Evolutionary conservation across 371 early-diverging fungal genomes (phyloP).

Genomic region (Rhizopus arrhizus): DNA sequence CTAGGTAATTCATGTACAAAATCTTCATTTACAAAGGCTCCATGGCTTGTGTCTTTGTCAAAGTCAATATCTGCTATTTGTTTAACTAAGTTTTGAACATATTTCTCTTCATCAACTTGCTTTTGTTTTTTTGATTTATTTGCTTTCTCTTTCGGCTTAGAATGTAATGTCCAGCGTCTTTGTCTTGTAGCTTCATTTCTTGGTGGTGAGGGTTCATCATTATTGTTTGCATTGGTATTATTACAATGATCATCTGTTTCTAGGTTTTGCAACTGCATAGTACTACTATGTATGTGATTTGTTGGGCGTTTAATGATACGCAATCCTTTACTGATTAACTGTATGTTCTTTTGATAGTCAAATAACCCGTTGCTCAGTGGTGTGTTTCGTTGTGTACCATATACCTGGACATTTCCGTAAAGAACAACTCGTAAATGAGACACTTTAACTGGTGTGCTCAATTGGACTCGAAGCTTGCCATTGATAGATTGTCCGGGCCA

Average conservation of each 20-base stretch:
- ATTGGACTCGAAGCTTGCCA: slow-evolving; percentile 11
- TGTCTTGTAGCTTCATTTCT: too few relatives aligned
- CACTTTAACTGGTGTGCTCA: slow-evolving; percentile 5
- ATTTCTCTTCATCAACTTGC: slow-evolving; percentile 6
- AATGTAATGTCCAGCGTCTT: too few relatives aligned
- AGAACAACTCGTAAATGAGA: slow-evolving; percentile 14
- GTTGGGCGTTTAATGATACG: neutral
- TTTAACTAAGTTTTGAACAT: slow-evolving; percentile 13
- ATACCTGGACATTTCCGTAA: slow-evolving; percentile 21
- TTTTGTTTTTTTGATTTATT: too few relatives aligned
- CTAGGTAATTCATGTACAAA: neutral
- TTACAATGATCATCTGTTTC: too few relatives aligned
- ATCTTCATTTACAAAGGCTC: neutral
- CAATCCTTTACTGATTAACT: slow-evolving; percentile 17
- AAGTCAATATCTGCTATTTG: slow-evolving; percentile 5
- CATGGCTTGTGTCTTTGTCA: neutral
- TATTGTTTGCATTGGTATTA: too few relatives aligned
- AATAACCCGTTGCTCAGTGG: slow-evolving; percentile 19
- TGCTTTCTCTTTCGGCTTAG: too few relatives aligned
- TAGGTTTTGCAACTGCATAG: too few relatives aligned
- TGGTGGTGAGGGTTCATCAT: too few relatives aligned
- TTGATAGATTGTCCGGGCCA: slow-evolving; percentile 21
- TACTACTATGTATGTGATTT: neutral
- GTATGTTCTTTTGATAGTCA: slow-evolving; percentile 16
- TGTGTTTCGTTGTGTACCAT: slow-evolving; percentile 8